Evolutionary conservation across 169 alveolate species (phyloP), one percentile per base, ranked within the genome.

Genomic region (Besnoitia besnoiti): DNA sequence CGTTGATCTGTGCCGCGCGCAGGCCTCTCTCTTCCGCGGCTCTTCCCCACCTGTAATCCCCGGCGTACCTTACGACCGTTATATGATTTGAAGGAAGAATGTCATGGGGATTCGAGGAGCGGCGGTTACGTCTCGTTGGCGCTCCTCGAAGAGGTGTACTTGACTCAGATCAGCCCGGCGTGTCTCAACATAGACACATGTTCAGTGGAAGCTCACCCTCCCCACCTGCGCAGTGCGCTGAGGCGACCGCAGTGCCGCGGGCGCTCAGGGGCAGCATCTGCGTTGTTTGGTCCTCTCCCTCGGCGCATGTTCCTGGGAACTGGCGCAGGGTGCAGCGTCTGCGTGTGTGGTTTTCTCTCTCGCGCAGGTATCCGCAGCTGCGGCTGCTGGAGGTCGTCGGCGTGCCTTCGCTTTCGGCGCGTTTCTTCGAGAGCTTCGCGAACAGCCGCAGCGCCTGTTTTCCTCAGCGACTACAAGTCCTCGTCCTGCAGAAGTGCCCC

Each of bases 401-500:
- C 87, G 87, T 35, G 37, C 33, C 61, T 77, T 77, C 61, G 49
- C 59, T 77, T 4, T 5, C 87, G 19, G n/a, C 87, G 37, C 49
- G 87, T 30, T 42, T 44, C 8, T 12, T 77, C 47, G 87, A 77
- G 87, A 37, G 39, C 35, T 24, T 37, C 59, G 49, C 40, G 5
- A 77, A 77, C 50, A 42, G 59, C 7, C 33, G 59, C 40, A 77
- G 59, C 47, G 7, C 61, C 87, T 42, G n/a, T 10, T 77, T 77
- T 77, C 87, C 87, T 1, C 61, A 40, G 37, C 50, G 55, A n/a
- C 87, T 77, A 14, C 42, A 77, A 37, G 49, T 37, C 30, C 59
- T 77, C 87, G 87, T 77, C 16, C 87, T 77, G 16, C 87, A 55
- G 10, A 77, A 77, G 37, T 77, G 87, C 59, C 61, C 59, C 3